Evolutionary conservation across 352 stramenopile species (phyloP).

Genomic region (Globisporangium middletonii): DNA sequence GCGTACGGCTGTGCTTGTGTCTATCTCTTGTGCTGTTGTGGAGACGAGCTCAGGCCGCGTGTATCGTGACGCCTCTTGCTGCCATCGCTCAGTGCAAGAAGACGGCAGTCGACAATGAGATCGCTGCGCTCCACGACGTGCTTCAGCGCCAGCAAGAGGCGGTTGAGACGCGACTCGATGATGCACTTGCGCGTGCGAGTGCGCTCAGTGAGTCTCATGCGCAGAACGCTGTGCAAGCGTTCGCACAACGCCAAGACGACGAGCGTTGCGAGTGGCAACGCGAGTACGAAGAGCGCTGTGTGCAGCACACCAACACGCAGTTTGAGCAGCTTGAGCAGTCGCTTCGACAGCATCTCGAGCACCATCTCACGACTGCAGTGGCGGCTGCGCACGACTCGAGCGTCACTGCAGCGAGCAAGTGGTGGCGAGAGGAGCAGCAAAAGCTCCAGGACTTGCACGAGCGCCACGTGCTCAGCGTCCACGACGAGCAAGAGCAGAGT

Average conservation of each 20-base stretch:
- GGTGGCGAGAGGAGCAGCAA: not conserved
- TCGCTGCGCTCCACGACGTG: slow-evolving; percentile 30
- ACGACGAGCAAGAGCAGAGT: not conserved
- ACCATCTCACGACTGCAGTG: no score
- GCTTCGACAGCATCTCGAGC: no score
- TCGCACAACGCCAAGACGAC: not conserved
- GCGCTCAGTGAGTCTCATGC: not conserved
- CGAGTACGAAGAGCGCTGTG: no score
- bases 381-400: no score
- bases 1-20: slow-evolving; percentile 14
- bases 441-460: not conserved
- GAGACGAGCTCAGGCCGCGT: no score
- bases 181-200: not conserved
- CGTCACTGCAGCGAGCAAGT: not conserved
- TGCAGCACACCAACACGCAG: no score
- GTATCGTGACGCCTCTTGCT: not conserved
- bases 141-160: slow-evolving; percentile 20
- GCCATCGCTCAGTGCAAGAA: slow-evolving; percentile 29
- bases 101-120: slow-evolving; percentile 36
- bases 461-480: not conserved
- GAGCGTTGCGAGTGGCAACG: not conserved
- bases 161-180: not conserved
- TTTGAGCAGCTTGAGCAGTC: no score
- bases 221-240: not conserved
- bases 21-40: no score